These are phyloP conservation scores for Picochlorum costavermella DNA, from an alignment of 139 green algal genomes.

Conservation along the genomic window DNA sequence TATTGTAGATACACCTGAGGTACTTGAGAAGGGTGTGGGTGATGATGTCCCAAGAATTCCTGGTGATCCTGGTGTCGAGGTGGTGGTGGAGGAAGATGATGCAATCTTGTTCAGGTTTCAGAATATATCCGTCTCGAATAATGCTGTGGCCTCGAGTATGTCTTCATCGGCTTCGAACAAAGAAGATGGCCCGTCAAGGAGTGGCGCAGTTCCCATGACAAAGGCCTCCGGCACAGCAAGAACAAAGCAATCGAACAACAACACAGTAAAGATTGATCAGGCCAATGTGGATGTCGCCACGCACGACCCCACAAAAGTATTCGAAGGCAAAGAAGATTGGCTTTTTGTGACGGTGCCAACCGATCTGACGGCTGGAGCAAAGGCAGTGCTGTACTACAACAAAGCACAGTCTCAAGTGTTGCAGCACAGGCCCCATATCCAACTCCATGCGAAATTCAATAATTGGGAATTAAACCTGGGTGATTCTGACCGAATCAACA, in stretches of 20 bases:
- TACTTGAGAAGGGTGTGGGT: too few relatives aligned
- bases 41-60: not conserved
- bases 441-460: constrained; percentile 60
- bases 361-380: constrained; percentile 50
- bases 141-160: not conserved
- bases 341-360: constrained; percentile 64
- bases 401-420: constrained; percentile 47
- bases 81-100: constrained; percentile 16
- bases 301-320: constrained; percentile 6
- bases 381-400: constrained; percentile 59
- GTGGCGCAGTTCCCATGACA: too few relatives aligned
- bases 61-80: constrained; percentile 22
- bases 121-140: not conserved
- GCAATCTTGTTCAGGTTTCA: not conserved
- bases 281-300: not conserved
- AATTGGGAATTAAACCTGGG: constrained; percentile 51
- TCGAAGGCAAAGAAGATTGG: constrained; percentile 36
- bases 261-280: not conserved
- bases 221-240: too few relatives aligned
- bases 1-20: too few relatives aligned
- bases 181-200: too few relatives aligned
- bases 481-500: constrained; percentile 28
- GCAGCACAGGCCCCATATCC: constrained; percentile 28
- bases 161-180: not conserved
- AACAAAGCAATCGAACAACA: too few relatives aligned